Base-by-base conservation (phyloP, 352 stramenopile genomes). In the Nothophytophthora sp. region DNA sequence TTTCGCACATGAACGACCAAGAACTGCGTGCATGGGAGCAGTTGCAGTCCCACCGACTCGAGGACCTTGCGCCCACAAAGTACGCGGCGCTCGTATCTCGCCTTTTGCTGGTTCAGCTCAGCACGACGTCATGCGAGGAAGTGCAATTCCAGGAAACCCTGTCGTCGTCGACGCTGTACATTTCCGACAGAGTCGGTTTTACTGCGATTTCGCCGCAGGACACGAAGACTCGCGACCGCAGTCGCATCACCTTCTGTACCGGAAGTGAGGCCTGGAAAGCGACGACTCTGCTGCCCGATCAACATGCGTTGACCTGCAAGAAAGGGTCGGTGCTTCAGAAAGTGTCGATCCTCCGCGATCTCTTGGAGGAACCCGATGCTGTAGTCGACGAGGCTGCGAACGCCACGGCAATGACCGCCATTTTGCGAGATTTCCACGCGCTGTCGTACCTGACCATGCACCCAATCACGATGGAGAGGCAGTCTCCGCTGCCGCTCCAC, bases 381-480 rank as follows among this genome's bases (percentile, higher is more conserved):
- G 60, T 63, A 16, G 55, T 60, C 13, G 52, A 42, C 20, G 41
- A 63, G 22, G 46, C 56, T 25, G 60, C 53, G 1, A 51, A 69
- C 16, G 53, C 48, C 2, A 29, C 66, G 8, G 30, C 50, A 15
- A 64, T 81, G 44, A 54, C 48, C 24, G 35, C 50, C 1, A 72
- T 92, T 47, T 53, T 92, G 47, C 52, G 54, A 7, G 75, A 92
- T 30, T 89, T 88, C 29, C 50, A 78, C 32, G 70, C 67, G 36
- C 65, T 86, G n/a, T 89, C 79, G 32, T 92, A 82, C 39, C 58
- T 92, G 59, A 92, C 81, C 11, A 85, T 79, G 47, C 76, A 92
- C 33, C 81, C 81, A 11, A 69, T 85, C 37, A 81, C 76, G 15
- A 71, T 84, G 37, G 56, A 76, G 47, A 72, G 81, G 15, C 70